These are phyloP conservation scores for Solanum ahanhuiri DNA, from an alignment of 257 asterid species.

Conservation along the genomic window DNA sequence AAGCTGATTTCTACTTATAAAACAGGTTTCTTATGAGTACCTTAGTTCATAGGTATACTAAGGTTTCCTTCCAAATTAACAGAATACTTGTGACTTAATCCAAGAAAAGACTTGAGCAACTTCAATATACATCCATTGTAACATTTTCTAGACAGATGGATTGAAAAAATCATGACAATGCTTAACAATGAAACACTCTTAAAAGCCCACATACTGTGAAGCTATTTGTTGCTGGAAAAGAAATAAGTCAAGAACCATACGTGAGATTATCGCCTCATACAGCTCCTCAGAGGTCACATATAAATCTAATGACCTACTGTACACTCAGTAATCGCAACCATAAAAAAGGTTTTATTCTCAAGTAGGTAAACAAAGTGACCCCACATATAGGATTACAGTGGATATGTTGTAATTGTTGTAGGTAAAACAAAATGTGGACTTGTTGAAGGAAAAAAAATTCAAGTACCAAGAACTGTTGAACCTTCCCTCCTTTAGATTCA, in stretches of 20 bases:
- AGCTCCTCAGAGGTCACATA: neutral
- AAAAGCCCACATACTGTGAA: neutral
- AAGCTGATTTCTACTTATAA: neutral
- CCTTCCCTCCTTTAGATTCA: neutral
- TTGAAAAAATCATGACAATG: neutral
- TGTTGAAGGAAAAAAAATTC: neutral
- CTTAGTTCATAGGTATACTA: neutral
- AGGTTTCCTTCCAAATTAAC: neutral
- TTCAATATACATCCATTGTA: neutral
- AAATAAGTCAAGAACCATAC: neutral
- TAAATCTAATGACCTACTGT: neutral
- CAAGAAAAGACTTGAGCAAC: neutral
- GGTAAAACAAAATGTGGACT: neutral
- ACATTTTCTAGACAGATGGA: neutral
- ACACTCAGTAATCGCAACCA: neutral
- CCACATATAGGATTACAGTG: neutral
- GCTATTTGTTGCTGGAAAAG: neutral
- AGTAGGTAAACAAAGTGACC: neutral
- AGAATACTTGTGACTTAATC: neutral
- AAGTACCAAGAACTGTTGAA: neutral
- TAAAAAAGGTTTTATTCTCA: neutral
- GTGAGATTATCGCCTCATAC: neutral
- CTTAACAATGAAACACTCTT: neutral
- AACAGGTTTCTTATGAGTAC: neutral
- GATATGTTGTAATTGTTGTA: neutral